Base-by-base conservation (phyloP, 2,329 filamentous ascomycete species). In the Calonectria fujianensis region DNA sequence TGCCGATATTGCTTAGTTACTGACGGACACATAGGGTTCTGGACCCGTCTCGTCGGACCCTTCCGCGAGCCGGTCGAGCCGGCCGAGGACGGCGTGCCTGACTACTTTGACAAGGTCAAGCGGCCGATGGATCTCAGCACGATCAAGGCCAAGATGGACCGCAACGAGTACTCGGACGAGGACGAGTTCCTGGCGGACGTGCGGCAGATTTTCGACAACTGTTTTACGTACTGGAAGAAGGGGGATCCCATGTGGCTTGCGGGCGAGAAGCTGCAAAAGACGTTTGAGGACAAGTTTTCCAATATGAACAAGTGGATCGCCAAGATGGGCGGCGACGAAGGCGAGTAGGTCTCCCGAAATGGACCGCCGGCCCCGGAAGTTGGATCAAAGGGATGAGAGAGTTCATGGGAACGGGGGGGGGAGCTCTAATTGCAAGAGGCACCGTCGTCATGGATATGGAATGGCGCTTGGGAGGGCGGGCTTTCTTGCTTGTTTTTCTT, bases 31-130 rank as follows among this genome's bases (percentile, higher is more conserved):
- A 48, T 50, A 92, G 91, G 91, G 9, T 93, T 91, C 82, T 93
- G 91, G 91, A 93, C 91, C 0, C 89, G 91, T n/a, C 86, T 93
- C 0, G 91, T 93, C 4, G 90, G 90, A 0, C 90, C 91, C 0
- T 93, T 93, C 82, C 89, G 88, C 57, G 88, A 92, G 31, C 89
- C 91, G 0, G 91, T 93, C 9, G 88, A 91, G 72, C 91, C 91
- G 0, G 80, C 84, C 4, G 85, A 87, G 48, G 90, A 93, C 76
- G 89, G 89, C 24, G 90, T 92, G 2, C 91, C 91, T 2, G 91
- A 93, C 80, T 93, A 93, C 82, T 84, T 91, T 29, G 87, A 90
- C 14, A 91, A 92, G 80, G 85, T 93, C 73, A 90, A 89, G 83
- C 87, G 85, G 64, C 91, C 91, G 0, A 93, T 93, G 91, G 91